Conservation (phyloP, 495 filamentous ascomycete genomes). For the Penicillium cinerascens region DNA sequence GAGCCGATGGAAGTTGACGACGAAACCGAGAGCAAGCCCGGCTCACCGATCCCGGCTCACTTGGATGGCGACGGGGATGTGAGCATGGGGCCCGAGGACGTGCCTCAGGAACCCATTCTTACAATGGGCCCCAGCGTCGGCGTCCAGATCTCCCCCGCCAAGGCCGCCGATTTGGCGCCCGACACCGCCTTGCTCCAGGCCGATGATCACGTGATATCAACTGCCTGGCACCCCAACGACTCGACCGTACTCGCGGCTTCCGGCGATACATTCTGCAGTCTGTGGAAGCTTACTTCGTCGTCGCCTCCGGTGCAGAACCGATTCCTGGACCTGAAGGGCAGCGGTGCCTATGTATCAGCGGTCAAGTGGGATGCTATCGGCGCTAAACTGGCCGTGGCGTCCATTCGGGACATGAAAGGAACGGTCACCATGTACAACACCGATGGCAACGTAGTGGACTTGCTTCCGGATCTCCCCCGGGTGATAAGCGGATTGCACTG, state of each 20-base stretch:
- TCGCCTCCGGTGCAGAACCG: conserved; percentile 38
- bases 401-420: conserved; percentile 58
- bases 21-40: conserved; percentile 19
- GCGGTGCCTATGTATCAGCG: conserved; percentile 43
- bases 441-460: conserved; percentile 53
- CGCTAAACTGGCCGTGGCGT: conserved; percentile 63
- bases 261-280: conserved; percentile 73
- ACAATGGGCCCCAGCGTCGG: conserved; percentile 64
- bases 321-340: conserved; percentile 33
- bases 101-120: conserved; percentile 55
- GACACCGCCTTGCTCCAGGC: conserved; percentile 63
- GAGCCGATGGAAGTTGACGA: conserved; percentile 53
- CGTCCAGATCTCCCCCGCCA: conserved; percentile 58
- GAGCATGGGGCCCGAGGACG: conserved; percentile 40
- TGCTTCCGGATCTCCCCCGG: conserved; percentile 45
- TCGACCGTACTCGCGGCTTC: conserved; percentile 69
- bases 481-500: conserved; percentile 45
- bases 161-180: conserved; percentile 60
- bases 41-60: conserved; percentile 8
- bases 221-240: conserved; percentile 75
- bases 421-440: conserved; percentile 65
- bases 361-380: conserved; percentile 73
- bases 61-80: conserved; percentile 45
- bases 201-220: conserved; percentile 63
- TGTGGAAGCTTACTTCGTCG: conserved; percentile 64